These are phyloP conservation scores for Ophiostoma perfectum DNA, from an alignment of 2,329 filamentous ascomycete species.

Conservation along the genomic window DNA sequence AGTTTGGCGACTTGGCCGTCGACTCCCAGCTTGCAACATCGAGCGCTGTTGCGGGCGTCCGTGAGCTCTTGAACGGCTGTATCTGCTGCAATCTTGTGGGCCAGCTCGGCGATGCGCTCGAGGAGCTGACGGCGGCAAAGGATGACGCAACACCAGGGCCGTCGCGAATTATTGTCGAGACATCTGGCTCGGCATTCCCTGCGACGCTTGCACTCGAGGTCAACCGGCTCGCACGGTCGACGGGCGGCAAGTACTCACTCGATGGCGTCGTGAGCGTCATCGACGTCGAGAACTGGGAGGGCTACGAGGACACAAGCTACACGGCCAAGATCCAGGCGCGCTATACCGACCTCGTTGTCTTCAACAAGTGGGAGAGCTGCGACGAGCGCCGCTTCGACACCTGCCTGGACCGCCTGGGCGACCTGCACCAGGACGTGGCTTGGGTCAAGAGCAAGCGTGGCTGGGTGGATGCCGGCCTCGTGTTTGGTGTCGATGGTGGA, in stretches of 20 bases:
- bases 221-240: constrained; percentile 69
- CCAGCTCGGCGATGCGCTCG: constrained; percentile 74
- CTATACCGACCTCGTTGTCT: constrained; percentile 84
- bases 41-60: constrained; percentile 78
- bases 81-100: constrained; percentile 99
- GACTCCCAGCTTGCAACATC: constrained; percentile 86
- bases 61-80: constrained; percentile 91
- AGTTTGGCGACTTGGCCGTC: constrained; percentile 91
- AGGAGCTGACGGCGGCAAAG: constrained; percentile 57
- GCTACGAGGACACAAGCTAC: constrained; percentile 85
- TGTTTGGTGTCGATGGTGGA: constrained; percentile 84
- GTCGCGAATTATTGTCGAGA: constrained; percentile 91
- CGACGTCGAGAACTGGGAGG: constrained; percentile 91
- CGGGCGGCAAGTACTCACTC: constrained; percentile 61
- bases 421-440: constrained; percentile 72
- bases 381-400: constrained; percentile 70
- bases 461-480: constrained; percentile 67
- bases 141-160: constrained; percentile 40
- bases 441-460: constrained; percentile 83
- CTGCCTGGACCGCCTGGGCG: constrained; percentile 71
- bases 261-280: constrained; percentile 87
- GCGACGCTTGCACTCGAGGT: constrained; percentile 88
- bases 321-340: constrained; percentile 82
- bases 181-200: constrained; percentile 79
- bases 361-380: constrained; percentile 86